phyloP scores from a whole-genome alignment of 208 protist genomes.

The Phytomonas sp. region DNA sequence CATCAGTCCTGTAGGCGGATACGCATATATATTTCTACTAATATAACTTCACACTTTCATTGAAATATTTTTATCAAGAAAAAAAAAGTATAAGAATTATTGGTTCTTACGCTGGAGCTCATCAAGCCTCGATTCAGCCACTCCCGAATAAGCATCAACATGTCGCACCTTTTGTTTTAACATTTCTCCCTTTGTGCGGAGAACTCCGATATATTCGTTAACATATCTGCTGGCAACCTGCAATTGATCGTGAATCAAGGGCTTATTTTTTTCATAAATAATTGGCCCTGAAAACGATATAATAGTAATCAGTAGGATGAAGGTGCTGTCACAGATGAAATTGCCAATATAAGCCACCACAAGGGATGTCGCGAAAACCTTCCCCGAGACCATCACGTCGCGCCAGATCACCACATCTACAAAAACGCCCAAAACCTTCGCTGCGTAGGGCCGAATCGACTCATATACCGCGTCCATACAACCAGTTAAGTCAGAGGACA shows the following conservation, averaged over 20 bases:
- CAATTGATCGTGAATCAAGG: slow-evolving; percentile 40
- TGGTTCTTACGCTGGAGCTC: slow-evolving; percentile 28
- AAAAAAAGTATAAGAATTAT: slow-evolving; percentile 11
- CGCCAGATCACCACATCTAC: slow-evolving; percentile 57
- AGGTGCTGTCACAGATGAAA: slow-evolving; percentile 47
- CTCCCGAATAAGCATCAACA: not conserved
- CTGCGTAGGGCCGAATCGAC: slow-evolving; percentile 28
- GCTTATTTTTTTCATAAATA: slow-evolving; percentile 67
- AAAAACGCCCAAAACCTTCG: slow-evolving; percentile 17
- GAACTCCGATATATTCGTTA: slow-evolving; percentile 44
- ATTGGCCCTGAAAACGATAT: slow-evolving; percentile 43
- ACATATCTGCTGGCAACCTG: slow-evolving; percentile 14
- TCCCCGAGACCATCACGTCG: slow-evolving; percentile 31
- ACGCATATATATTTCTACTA: not conserved
- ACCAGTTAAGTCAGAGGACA: slow-evolving; percentile 37
- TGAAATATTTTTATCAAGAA: not conserved
- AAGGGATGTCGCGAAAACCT: slow-evolving; percentile 36
- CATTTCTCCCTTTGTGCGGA: slow-evolving; percentile 31
- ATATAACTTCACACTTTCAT: not conserved
- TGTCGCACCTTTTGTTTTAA: slow-evolving; percentile 15
- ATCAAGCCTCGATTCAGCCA: slow-evolving; percentile 15
- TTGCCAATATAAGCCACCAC: slow-evolving; percentile 62
- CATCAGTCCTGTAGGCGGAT: not conserved
- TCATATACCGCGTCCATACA: slow-evolving; percentile 47
- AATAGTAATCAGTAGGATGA: slow-evolving; percentile 32